Base-by-base conservation (phyloP, 192 early-diverging fungal genomes). In the Nowakowskiella sp. region DNA sequence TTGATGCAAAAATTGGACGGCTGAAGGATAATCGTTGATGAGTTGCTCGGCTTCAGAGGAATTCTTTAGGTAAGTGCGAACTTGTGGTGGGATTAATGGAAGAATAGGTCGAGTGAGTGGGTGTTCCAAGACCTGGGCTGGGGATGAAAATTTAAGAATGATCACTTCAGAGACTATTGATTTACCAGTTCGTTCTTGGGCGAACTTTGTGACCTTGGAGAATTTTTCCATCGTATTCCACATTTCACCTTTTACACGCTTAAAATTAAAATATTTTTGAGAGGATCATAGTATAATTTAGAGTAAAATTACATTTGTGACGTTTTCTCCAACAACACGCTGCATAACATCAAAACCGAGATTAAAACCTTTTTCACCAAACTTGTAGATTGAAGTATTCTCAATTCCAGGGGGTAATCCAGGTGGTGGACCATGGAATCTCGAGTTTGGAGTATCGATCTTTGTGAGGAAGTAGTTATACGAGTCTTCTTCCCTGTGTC, bases 41-140 rank as follows among this genome's bases (percentile, higher is more conserved):
- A 77, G 51, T 33, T 49, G 58, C 33, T 75, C 72, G 22, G 65
- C 72, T 60, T 77, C 75, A 7, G 55, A 63, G 4, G 62, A 66
- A 3, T 61, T 54, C 5, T 74, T 34, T 32, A 77, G 56, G 28
- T 55, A 53, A 3, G 50, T 52, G 10, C 68, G 55, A 27, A 77
- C 49, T 28, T 72, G 60, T 3, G 44, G 39, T 3, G 75, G 75
- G 47, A 77, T 71, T 10, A 60, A 58, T 2, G 75, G 68, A 2
- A 77, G 33, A 32, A 77, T 52, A 1, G 75, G 75, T 8, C 75
- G 58, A 1, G 75, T 72, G 4, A 77, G 57, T 7, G 69, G 70
- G 47, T 72, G 69, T 27, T 77, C 70, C n/a, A 75, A 55, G 2
- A 72, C 75, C 51, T 76, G 71, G 9, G 53, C 70, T 72, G 31